Conservation (phyloP, 1,284 basidiomycete species). For the Cryptococcus sp. region DNA sequence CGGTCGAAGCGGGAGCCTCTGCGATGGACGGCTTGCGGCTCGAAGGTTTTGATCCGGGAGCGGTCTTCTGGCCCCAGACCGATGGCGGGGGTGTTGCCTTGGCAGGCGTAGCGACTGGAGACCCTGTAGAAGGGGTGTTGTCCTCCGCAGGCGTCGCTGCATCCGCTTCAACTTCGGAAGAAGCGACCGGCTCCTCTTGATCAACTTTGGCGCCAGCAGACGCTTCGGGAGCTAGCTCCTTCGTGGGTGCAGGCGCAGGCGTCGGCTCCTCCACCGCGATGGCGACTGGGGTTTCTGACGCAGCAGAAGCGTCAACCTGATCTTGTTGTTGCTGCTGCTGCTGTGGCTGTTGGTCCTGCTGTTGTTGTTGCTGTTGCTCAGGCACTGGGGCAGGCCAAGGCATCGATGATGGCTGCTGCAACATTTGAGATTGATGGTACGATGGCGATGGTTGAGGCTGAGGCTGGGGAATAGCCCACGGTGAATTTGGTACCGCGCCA, state of each 20-base stretch:
- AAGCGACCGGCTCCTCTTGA: constrained; percentile 8
- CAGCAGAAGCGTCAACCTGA: constrained; percentile 25
- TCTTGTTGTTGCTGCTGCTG: constrained; percentile 10
- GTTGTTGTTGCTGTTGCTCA: constrained; percentile 20
- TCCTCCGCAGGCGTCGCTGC: constrained; percentile 8
- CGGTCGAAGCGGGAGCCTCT: constrained; percentile 30
- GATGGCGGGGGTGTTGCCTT: constrained; percentile 25
- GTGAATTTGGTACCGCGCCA: constrained; percentile 27
- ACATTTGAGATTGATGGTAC: constrained; percentile 10
- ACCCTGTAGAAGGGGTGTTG: constrained; percentile 8
- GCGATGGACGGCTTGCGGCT: constrained; percentile 40
- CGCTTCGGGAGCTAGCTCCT: neutral
- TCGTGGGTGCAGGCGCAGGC: constrained; percentile 2
- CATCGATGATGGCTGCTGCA: constrained; percentile 8
- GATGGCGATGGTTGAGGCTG: constrained; percentile 5
- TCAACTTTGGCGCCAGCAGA: neutral
- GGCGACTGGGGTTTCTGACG: constrained; percentile 2
- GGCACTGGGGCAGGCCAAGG: constrained; percentile 1
- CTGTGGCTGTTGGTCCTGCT: constrained; percentile 21
- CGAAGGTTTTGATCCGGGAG: constrained; percentile 26
- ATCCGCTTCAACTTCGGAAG: constrained; percentile 10
- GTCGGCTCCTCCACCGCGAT: constrained; percentile 2
- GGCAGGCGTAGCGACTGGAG: constrained; percentile 12
- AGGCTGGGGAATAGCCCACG: constrained; percentile 35
- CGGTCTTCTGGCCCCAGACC: constrained; percentile 34